Percentiles rank a stretch among this genome's conserved stretches.
Conservation (phyloP, 2,329 filamentous ascomycete genomes). For the Nigrospora oryzae region DNA sequence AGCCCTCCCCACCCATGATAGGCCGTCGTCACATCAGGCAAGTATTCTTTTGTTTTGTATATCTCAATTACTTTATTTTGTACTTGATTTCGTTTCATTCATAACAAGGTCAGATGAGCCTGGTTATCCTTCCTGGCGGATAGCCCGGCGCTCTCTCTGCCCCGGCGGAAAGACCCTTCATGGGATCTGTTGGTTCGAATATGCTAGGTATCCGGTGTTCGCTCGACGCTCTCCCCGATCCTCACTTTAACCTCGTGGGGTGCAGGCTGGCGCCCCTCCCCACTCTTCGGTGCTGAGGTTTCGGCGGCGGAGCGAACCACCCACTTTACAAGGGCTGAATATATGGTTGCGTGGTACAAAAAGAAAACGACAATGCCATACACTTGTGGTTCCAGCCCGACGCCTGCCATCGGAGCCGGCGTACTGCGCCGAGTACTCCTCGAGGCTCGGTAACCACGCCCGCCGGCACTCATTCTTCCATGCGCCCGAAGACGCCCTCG, state of each 20-base stretch:
- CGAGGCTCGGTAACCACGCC: neutral
- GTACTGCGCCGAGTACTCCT: constrained; percentile 6
- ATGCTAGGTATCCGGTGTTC: constrained; percentile 28
- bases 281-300: constrained; percentile 63
- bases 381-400: constrained; percentile 5
- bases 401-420: neutral
- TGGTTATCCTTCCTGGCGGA: neutral
- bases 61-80: neutral
- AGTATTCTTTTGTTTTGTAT: neutral
- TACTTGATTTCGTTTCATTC: neutral
- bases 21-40: too few relatives aligned
- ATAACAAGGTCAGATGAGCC: neutral
- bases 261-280: constrained; percentile 30
- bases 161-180: neutral
- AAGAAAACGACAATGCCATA: constrained; percentile 35
- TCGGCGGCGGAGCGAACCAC: constrained; percentile 56
- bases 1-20: too few relatives aligned
- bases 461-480: constrained; percentile 66
- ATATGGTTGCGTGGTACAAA: constrained; percentile 38
- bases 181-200: constrained; percentile 1
- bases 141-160: neutral
- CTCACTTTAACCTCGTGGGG: constrained; percentile 67
- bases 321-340: constrained; percentile 33
- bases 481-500: constrained; percentile 88
- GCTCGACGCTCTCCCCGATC: constrained; percentile 56